Conservation (phyloP, 1,284 basidiomycete species). For the Trametes pubescens region DNA sequence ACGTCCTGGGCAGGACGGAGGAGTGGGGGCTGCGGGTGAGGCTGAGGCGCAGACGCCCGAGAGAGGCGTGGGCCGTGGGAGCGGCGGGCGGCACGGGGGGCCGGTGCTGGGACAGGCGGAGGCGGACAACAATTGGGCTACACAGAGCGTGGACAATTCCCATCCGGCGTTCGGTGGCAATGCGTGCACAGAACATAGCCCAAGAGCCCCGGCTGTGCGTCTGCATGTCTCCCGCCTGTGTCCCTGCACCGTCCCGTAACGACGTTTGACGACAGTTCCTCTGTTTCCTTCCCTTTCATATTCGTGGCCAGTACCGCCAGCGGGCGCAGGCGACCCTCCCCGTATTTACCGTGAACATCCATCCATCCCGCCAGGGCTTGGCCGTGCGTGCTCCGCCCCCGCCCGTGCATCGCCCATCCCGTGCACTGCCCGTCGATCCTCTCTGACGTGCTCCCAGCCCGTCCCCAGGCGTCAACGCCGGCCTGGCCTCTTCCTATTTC, state of each 20-base stretch:
- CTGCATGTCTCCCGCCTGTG: slow-evolving; percentile 10
- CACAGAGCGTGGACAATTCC: slow-evolving; percentile 7
- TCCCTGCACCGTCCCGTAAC: slow-evolving; percentile 5
- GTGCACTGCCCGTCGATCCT: slow-evolving; percentile 29
- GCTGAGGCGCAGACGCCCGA: slow-evolving; percentile 7
- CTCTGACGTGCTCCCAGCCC: slow-evolving; percentile 17
- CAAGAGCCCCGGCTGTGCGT: slow-evolving; percentile 19
- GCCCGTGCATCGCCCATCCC: slow-evolving; percentile 15
- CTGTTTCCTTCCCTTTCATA: not conserved
- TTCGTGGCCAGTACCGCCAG: slow-evolving; percentile 10
- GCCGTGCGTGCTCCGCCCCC: slow-evolving; percentile 17
- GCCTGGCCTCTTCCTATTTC: slow-evolving; percentile 17
- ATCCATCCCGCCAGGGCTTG: not conserved
- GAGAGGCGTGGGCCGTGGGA: slow-evolving; percentile 10
- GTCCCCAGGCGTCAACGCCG: slow-evolving; percentile 10
- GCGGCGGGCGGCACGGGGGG: slow-evolving; percentile 14
- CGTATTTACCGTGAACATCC: slow-evolving; percentile 1
- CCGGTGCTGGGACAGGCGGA: not conserved
- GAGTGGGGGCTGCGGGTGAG: not conserved
- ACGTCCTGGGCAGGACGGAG: not conserved
- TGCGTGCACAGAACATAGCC: slow-evolving; percentile 20
- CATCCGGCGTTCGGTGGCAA: slow-evolving; percentile 28
- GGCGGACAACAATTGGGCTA: slow-evolving; percentile 19
- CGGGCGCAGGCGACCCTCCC: slow-evolving; percentile 4
- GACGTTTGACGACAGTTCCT: slow-evolving; percentile 13